These are phyloP conservation scores for Peronosclerospora sorghi DNA, from an alignment of 352 stramenopile species.

Conservation along the genomic window DNA sequence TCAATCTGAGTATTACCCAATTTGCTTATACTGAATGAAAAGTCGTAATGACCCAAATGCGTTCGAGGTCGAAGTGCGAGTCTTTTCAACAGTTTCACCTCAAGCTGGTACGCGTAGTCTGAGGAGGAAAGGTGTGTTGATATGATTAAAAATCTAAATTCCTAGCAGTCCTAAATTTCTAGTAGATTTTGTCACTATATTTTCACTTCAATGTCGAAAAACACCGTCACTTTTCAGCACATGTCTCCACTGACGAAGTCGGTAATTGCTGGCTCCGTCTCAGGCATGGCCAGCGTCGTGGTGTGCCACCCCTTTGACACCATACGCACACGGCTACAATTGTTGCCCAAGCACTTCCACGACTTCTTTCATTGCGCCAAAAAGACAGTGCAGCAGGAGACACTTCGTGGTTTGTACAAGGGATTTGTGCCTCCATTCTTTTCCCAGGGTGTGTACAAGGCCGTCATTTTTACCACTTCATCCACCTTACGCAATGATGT, in stretches of 20 bases:
- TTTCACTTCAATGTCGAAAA: too few species aligned
- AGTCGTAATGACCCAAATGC: too few species aligned
- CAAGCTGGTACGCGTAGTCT: too few species aligned
- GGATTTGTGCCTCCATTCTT: conserved; percentile 81
- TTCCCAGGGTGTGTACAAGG: conserved; percentile 82
- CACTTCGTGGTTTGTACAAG: conserved; percentile 64
- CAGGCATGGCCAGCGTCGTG: conserved; percentile 75
- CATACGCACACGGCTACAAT: conserved; percentile 79
- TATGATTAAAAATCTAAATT: too few species aligned
- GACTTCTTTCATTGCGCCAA: conserved; percentile 50
- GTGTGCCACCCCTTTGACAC: conserved; percentile 81
- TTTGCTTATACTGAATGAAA: too few species aligned
- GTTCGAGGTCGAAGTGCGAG: too few species aligned
- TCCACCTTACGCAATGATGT: conserved; percentile 45
- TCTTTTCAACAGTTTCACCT: too few species aligned
- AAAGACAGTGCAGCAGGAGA: conserved; percentile 54
- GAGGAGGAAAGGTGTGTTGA: too few species aligned
- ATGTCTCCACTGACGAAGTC: conserved; percentile 58
- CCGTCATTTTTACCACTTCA: conserved; percentile 79
- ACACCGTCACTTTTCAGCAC: too few species aligned
- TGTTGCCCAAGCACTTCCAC: conserved; percentile 45
- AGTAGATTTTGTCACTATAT: too few species aligned
- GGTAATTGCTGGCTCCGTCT: conserved; percentile 61
- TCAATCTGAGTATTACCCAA: too few species aligned
- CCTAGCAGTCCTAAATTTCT: too few species aligned